Conservation (phyloP, 2,329 filamentous ascomycete species). For the Trichoderma koningii region DNA sequence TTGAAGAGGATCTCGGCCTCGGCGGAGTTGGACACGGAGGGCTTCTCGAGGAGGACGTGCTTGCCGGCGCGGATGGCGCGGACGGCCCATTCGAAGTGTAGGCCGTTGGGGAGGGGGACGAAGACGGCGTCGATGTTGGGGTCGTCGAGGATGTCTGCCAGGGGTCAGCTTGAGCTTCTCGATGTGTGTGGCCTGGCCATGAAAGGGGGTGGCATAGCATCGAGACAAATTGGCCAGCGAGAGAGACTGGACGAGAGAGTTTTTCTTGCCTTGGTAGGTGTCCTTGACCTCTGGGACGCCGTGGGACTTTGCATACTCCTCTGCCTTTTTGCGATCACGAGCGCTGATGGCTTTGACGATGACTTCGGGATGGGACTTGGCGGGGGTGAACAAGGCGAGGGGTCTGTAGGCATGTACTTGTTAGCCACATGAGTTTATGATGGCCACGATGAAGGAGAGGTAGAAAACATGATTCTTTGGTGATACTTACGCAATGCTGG, state of each 20-base stretch:
- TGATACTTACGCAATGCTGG: constrained; percentile 42
- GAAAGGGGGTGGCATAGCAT: too few species aligned
- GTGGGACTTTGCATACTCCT: constrained; percentile 53
- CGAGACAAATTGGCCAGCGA: neutral
- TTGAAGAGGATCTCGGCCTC: constrained; percentile 48
- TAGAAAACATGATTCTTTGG: too few species aligned
- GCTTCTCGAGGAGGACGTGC: constrained; percentile 37
- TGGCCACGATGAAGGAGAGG: too few species aligned
- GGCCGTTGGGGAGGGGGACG: constrained; percentile 49
- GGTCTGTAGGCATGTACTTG: constrained; percentile 36
- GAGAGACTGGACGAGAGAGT: constrained; percentile 28
- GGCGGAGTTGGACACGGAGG: constrained; percentile 19
- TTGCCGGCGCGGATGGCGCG: constrained; percentile 50
- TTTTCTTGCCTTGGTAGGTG: constrained; percentile 47
- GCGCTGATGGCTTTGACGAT: constrained; percentile 56
- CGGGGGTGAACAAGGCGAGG: constrained; percentile 49
- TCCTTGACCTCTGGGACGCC: constrained; percentile 52
- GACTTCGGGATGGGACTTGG: constrained; percentile 55
- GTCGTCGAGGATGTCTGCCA: constrained; percentile 41
- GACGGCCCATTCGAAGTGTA: constrained; percentile 51
- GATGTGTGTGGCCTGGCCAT: too few species aligned
- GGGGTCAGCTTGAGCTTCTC: neutral
- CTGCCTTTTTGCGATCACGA: constrained; percentile 49
- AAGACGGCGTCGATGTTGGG: constrained; percentile 51
- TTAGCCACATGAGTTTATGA: neutral